These are phyloP conservation scores for Clavispora fructus DNA, from an alignment of 805 yeast genomes.

Conservation along the genomic window DNA sequence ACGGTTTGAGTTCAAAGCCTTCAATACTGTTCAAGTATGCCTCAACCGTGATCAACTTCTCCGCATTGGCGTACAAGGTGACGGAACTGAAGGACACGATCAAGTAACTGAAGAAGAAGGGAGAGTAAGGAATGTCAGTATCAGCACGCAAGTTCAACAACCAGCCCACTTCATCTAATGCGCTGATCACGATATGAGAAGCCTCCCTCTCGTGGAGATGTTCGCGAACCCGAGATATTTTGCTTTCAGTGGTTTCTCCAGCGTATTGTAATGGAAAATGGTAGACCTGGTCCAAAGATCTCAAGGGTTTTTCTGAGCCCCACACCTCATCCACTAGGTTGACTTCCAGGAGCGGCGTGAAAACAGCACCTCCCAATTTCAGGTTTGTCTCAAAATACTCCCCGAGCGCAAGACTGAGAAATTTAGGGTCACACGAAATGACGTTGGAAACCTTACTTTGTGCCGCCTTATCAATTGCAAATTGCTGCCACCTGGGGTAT, in stretches of 20 bases:
- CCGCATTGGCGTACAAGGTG: slow-evolving; percentile 49
- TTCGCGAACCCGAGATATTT: slow-evolving; percentile 25
- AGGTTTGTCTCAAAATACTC: slow-evolving; percentile 29
- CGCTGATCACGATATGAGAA: slow-evolving; percentile 49
- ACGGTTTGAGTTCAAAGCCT: slow-evolving; percentile 41
- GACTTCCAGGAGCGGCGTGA: slow-evolving; percentile 24
- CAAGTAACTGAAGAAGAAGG: slow-evolving; percentile 75
- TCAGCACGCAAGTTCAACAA: slow-evolving; percentile 74
- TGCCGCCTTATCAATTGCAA: slow-evolving; percentile 52
- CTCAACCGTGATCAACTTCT: slow-evolving; percentile 32
- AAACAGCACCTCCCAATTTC: slow-evolving; percentile 19
- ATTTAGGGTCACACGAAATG: slow-evolving; percentile 80
- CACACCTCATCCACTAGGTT: slow-evolving; percentile 37
- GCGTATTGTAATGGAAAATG: slow-evolving; percentile 24
- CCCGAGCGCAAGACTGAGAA: slow-evolving; percentile 52
- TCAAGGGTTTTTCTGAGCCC: slow-evolving; percentile 29
- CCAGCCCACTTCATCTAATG: slow-evolving; percentile 91
- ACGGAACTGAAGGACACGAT: slow-evolving; percentile 32
- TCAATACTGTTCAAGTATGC: slow-evolving; percentile 22
- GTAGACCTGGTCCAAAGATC: slow-evolving; percentile 31
- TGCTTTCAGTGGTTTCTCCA: slow-evolving; percentile 29
- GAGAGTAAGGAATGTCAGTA: slow-evolving; percentile 74
- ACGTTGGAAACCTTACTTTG: slow-evolving; percentile 45
- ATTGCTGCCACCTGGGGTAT: slow-evolving; percentile 73
- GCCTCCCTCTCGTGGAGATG: slow-evolving; percentile 23